These are phyloP conservation scores for Copromyces sp. DNA, from an alignment of 495 filamentous ascomycete genomes.

Conservation along the genomic window DNA sequence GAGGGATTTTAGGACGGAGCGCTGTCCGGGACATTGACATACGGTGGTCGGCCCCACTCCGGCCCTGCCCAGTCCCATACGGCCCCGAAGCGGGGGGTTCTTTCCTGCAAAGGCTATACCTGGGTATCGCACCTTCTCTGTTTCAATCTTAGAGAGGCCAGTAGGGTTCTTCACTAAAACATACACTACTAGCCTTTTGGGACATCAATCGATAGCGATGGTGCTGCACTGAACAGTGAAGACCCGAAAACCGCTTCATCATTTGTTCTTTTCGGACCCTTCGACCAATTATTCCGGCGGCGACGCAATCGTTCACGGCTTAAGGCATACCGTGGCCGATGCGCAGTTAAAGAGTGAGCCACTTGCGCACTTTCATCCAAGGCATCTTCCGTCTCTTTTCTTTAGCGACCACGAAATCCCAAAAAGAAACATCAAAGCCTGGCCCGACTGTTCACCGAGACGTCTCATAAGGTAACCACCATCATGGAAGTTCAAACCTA, in stretches of 20 bases:
- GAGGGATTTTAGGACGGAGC: background rate
- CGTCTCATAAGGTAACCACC: too few species aligned
- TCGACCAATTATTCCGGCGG: background rate
- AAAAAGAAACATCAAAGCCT: too few species aligned
- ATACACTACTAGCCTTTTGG: background rate
- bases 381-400: too few species aligned
- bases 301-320: too few species aligned
- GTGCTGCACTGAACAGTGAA: background rate
- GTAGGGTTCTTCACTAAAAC: background rate
- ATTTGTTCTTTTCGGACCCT: background rate
- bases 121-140: background rate
- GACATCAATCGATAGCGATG: background rate
- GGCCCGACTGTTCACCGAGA: too few species aligned
- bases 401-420: too few species aligned
- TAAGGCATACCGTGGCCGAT: too few species aligned
- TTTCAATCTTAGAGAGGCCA: too few species aligned
- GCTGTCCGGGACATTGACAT: background rate
- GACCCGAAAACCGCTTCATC: background rate
- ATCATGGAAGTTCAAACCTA: too few species aligned
- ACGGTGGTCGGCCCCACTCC: background rate
- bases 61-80: background rate
- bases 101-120: background rate
- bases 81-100: background rate
- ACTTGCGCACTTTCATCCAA: background rate
- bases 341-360: background rate